Evolutionary conservation across 2,329 filamentous ascomycete species (phyloP), one percentile per base, ranked within the genome.

Genomic region (Dactylonectria macrodidyma): DNA sequence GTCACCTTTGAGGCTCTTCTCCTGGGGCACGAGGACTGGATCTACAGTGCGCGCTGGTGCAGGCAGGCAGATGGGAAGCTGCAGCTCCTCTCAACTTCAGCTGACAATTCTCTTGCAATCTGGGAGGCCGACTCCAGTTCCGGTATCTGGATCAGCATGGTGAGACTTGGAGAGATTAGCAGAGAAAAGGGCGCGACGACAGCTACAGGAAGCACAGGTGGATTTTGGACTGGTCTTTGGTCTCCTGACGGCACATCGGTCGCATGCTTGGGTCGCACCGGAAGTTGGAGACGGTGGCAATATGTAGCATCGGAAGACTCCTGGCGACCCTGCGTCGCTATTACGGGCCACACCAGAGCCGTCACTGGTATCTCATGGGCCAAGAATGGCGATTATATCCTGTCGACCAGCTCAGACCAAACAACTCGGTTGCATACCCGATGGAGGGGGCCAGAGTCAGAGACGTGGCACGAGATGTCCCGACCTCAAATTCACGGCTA

Each of bases 401-500:
- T 99, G 14, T 97, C 95, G 0, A 98, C 95, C 2, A 92, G 94
- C 78, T 89, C 91, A 8, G 96, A 99, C 81, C 96, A 99, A 82
- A 99, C 96, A 0, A 97, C 95, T 3, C 88, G 96, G 56, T 86
- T 98, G 22, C 94, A 95, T 79, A 92, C 94, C 1, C 85, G 91
- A 76, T 98, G 95, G 96, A 88, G 87, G 67, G 84, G 85, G 19
- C 65, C 75, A 6, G 72, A 70, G 7, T 62, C 63, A 5, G 70
- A 75, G 33, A 94, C 94, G 11, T 99, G 96, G 96, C 95, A 98
- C 81, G 96, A 99, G 80, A 95, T 98, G 85, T 92, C 95, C 1
- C 88, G 96, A 57, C 96, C 96, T 4, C 96, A 99, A 79, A 99
- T 99, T 71, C 96, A 99, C 79, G 96, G 96, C 44, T 99, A 99